A percentile compares a stretch with the other conserved stretches of the same genome.
Conservation (phyloP, 2,329 filamentous ascomycete genomes). For the Claviceps cyperi region DNA sequence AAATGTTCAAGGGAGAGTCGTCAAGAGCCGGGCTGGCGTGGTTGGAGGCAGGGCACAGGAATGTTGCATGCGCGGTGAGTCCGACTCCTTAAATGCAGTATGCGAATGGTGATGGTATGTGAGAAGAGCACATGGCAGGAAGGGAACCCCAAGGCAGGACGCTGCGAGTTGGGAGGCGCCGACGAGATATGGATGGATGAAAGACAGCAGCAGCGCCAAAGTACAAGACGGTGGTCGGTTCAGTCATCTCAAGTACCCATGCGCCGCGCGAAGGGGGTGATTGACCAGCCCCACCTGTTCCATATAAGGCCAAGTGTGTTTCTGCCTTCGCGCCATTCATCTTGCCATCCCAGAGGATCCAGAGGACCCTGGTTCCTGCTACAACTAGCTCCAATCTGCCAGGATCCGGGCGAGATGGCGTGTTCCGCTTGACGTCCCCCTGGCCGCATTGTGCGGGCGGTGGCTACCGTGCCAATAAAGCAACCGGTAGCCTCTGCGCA, state of each 20-base stretch:
- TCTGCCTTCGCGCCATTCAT: neutral
- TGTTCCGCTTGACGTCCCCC: neutral
- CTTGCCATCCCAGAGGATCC: neutral
- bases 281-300: neutral
- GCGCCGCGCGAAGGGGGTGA: neutral
- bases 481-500: neutral
- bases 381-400: neutral
- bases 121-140: neutral
- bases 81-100: neutral
- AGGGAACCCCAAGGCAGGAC: neutral
- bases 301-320: neutral
- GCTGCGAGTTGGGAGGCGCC: slow-evolving; percentile 1
- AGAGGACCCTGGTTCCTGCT: no score
- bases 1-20: slow-evolving; percentile 3
- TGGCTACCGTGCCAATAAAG: neutral
- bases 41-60: slow-evolving; percentile 5
- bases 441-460: neutral
- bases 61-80: slow-evolving; percentile 4
- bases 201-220: neutral
- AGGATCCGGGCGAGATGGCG: neutral
- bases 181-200: slow-evolving; percentile 7
- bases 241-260: neutral
- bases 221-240: neutral
- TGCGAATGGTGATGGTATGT: slow-evolving; percentile 4
- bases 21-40: slow-evolving; percentile 1